Evolutionary conservation across 2,329 filamentous ascomycete species (phyloP).

Genomic region (Ophiosphaerella narmari): DNA sequence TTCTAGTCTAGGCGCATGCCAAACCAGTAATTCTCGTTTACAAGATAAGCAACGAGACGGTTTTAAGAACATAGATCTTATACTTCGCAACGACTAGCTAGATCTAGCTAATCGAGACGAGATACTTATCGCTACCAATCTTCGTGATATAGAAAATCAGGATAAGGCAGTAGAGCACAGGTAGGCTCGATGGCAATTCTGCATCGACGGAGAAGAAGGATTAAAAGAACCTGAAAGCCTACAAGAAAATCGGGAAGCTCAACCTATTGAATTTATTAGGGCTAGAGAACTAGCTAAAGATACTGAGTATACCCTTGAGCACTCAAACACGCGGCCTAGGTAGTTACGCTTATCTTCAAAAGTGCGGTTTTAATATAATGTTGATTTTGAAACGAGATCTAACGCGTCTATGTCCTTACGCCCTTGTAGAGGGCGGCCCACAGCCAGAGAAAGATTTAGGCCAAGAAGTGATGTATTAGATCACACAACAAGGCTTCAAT

Average conservation of each 20-base stretch:
- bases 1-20: conserved; percentile 35
- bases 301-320: conserved; percentile 5
- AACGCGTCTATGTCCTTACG: conserved; percentile 75
- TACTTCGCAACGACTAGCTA: conserved; percentile 26
- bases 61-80: conserved; percentile 33
- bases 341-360: conserved; percentile 77
- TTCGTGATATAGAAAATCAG: conserved; percentile 13
- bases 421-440: conserved; percentile 67
- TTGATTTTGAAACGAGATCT: conserved; percentile 71
- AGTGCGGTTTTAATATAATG: conserved; percentile 75
- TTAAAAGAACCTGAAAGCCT: conserved; percentile 43
- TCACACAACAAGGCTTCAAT: conserved; percentile 91
- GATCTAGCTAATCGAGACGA: conserved; percentile 28
- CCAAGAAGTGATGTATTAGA: conserved; percentile 86
- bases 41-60: conserved; percentile 40
- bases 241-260: conserved; percentile 9
- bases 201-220: conserved; percentile 84
- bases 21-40: conserved; percentile 16
- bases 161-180: conserved; percentile 59
- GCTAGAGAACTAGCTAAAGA: conserved; percentile 6
- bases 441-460: conserved; percentile 81
- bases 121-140: conserved; percentile 17
- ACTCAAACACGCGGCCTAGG: conserved; percentile 13
- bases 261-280: conserved; percentile 8
- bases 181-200: conserved; percentile 79